Percentiles rank a stretch among this genome's conserved stretches.
Evolutionary conservation across 1,284 basidiomycete genomes (phyloP).

Genomic region (Marasmius tenuissimus): DNA sequence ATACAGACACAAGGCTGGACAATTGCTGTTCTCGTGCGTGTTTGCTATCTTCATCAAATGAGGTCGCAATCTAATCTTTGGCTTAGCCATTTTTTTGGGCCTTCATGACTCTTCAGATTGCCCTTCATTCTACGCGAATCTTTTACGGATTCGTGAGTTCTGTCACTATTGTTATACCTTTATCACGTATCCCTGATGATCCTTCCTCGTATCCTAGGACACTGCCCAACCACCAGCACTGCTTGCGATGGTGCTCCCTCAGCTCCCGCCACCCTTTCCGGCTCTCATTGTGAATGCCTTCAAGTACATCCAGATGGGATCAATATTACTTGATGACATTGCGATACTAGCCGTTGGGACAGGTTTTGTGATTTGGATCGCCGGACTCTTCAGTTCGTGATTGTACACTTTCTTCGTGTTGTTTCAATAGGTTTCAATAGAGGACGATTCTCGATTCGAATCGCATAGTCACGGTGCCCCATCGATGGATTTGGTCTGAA

Average conservation of each 20-base stretch:
- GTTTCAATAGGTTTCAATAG: slow-evolving; percentile 1
- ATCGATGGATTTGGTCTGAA: too few species aligned
- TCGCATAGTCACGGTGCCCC: too few species aligned
- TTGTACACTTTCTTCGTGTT: slow-evolving; percentile 9
- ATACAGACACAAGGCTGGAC: slow-evolving; percentile 31
- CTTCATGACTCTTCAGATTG: slow-evolving; percentile 68
- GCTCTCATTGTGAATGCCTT: slow-evolving; percentile 57
- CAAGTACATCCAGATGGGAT: slow-evolving; percentile 67
- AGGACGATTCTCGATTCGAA: too few species aligned
- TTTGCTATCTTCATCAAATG: background rate
- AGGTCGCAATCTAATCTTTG: slow-evolving; percentile 7
- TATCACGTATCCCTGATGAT: background rate
- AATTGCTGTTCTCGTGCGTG: slow-evolving; percentile 56
- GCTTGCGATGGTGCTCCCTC: slow-evolving; percentile 57
- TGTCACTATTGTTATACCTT: background rate
- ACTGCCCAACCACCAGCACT: slow-evolving; percentile 57
- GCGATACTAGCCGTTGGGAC: slow-evolving; percentile 64
- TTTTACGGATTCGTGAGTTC: slow-evolving; percentile 63
- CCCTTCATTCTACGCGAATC: slow-evolving; percentile 68
- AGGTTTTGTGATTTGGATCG: slow-evolving; percentile 59
- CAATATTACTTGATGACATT: slow-evolving; percentile 66
- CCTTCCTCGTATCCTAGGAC: slow-evolving; percentile 41
- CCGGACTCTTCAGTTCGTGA: slow-evolving; percentile 42
- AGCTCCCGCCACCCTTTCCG: slow-evolving; percentile 65
- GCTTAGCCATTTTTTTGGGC: slow-evolving; percentile 76